Percentiles rank a stretch among this genome's conserved stretches.
phyloP scores from a whole-genome alignment of 139 green algal genomes.

The Coelastrella sp. region DNA sequence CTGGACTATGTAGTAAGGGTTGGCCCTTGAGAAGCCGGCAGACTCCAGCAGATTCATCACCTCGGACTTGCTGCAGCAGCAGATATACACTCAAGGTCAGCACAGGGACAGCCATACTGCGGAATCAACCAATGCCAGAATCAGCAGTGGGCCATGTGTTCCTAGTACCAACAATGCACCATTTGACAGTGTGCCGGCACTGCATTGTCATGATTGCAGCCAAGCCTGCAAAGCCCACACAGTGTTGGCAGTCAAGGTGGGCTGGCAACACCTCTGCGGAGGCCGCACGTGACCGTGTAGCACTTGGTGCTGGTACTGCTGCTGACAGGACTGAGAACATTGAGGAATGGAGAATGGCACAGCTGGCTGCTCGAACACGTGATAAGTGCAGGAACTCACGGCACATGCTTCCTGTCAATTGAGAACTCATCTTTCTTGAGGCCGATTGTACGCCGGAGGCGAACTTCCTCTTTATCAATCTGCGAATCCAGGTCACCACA shows the following conservation, averaged over 20 bases:
- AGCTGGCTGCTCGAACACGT: neutral
- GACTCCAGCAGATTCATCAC: slow-evolving; percentile 96
- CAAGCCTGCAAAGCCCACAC: neutral
- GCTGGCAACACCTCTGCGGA: neutral
- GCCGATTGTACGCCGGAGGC: slow-evolving; percentile 90
- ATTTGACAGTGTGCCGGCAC: neutral
- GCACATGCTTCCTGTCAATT: slow-evolving; percentile 95
- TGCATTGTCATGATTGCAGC: neutral
- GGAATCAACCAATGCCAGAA: neutral
- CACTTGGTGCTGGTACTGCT: neutral
- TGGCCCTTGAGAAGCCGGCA: slow-evolving; percentile 95
- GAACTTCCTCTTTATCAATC: slow-evolving; percentile 91
- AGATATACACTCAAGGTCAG: neutral
- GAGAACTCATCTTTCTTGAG: slow-evolving; percentile 98
- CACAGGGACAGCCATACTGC: neutral
- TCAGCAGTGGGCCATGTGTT: neutral
- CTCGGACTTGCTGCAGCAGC: slow-evolving; percentile 85
- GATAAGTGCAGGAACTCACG: slow-evolving; percentile 54
- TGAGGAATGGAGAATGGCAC: neutral
- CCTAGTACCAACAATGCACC: neutral
- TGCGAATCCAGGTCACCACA: slow-evolving; percentile 24
- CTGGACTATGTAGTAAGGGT: slow-evolving; percentile 99
- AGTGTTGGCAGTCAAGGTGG: neutral
- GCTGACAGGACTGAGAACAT: neutral
- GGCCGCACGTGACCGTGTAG: neutral